Base-by-base conservation (phyloP, 176 grass and related monocot species). In the Oryza brachyantha region DNA sequence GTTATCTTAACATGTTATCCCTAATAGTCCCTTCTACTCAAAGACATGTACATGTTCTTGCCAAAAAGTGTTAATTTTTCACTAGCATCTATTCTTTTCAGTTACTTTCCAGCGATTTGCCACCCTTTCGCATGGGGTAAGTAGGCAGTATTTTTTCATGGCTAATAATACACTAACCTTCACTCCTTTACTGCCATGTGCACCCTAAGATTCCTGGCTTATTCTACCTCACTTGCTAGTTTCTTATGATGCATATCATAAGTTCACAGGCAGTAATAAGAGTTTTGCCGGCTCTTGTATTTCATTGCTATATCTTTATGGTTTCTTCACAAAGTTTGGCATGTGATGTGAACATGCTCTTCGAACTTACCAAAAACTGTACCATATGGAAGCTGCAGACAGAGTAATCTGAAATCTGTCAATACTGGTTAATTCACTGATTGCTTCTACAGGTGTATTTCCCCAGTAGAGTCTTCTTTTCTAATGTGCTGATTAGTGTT, bases 101-200 rank as follows among this genome's bases (percentile, higher is more conserved):
- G 64, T 88, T 77, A 86, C 84, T 93, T 97, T 90, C 83, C 79
- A 88, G 78, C 88, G 60, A 77, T 84, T 86, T 76, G 58, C 55
- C 45, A 71, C 75, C 79, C 28, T 71, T 84, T 70, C 72, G 78
- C 86, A 83, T 85, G 74, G 78, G 78, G 61, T 89, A 82, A 85
- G 84, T 75, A 79, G 72, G 19, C 72, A 86, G 71, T 91, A 84
- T 80, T 91, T 88, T 79, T 73, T 43, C 26, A 64, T 50, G 39
- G 55, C 65, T 77, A 84, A 81, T 77, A 84, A 81, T 91, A 84
- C 36, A 69, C 71, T 84, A 86, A 78, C 48, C 76, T 91, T 89
- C 68, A 17, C 83, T 62, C 76, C 80, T 73, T 75, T 83, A 75
- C 83, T 70, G 65, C 75, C 89, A 89, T 87, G 86, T 87, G 84